Conservation (phyloP, 2,329 filamentous ascomycete species). For the Sclerotinia minor region DNA sequence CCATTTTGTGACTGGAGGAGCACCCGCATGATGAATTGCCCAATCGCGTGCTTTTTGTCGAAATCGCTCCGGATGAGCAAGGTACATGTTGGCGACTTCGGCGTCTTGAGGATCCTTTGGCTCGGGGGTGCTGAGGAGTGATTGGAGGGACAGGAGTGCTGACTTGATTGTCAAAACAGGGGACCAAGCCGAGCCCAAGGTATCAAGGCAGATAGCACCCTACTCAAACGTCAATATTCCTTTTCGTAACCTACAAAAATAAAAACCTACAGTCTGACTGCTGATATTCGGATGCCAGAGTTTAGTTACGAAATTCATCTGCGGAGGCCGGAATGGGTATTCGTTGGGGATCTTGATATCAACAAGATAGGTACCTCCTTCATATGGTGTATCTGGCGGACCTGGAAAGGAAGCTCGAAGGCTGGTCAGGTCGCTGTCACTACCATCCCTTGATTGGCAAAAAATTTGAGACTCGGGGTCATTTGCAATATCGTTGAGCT, state of each 20-base stretch:
- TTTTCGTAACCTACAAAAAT: not conserved
- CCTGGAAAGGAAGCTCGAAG: constrained; percentile 81
- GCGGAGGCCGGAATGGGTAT: constrained; percentile 90
- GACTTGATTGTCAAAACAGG: constrained; percentile 96
- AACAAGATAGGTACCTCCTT: constrained; percentile 77
- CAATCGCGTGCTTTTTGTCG: constrained; percentile 83
- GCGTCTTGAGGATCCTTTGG: constrained; percentile 96
- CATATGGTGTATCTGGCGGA: constrained; percentile 90
- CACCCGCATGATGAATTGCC: constrained; percentile 81
- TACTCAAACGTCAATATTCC: constrained; percentile 46
- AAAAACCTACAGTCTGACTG: constrained; percentile 74
- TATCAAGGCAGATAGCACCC: constrained; percentile 97
- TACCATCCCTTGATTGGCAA: constrained; percentile 61
- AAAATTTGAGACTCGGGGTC: constrained; percentile 78
- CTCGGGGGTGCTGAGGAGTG: constrained; percentile 88
- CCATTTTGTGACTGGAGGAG: constrained; percentile 58
- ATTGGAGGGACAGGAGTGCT: constrained; percentile 87
- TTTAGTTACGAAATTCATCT: constrained; percentile 88
- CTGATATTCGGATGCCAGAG: constrained; percentile 98
- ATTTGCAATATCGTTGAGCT: constrained; percentile 70
- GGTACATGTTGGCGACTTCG: constrained; percentile 88
- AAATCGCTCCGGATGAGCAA: constrained; percentile 76
- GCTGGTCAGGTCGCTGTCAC: constrained; percentile 68
- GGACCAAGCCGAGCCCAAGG: constrained; percentile 85
- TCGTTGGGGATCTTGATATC: constrained; percentile 84